phyloP scores from a whole-genome alignment of 805 yeast species.

The Debaryomyces prosopidis region DNA sequence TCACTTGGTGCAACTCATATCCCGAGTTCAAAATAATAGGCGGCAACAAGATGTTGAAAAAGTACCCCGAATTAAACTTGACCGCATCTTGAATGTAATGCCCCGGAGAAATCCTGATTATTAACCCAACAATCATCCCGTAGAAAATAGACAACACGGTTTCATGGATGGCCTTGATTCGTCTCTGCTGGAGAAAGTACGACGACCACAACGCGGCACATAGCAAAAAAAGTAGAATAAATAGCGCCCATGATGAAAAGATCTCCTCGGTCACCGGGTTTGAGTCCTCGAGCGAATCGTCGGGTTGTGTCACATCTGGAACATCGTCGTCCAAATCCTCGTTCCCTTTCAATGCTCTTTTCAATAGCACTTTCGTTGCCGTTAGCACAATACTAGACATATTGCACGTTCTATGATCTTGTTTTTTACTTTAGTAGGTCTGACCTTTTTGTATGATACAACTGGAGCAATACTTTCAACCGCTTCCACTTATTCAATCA shows the following conservation, averaged over 20 bases:
- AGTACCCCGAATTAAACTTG: slow-evolving; percentile 90
- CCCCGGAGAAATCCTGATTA: slow-evolving; percentile 90
- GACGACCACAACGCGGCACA: slow-evolving; percentile 94
- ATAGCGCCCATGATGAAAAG: slow-evolving; percentile 96
- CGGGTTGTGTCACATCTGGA: slow-evolving; percentile 47
- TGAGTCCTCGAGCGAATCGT: slow-evolving; percentile 55
- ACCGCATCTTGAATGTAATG: slow-evolving; percentile 97
- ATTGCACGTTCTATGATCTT: slow-evolving; percentile 1
- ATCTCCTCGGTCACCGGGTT: slow-evolving; percentile 94
- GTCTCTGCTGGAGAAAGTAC: slow-evolving; percentile 84
- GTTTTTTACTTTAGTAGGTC: not conserved
- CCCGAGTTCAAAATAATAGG: slow-evolving; percentile 97
- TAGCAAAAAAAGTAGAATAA: slow-evolving; percentile 75
- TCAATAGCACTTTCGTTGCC: slow-evolving; percentile 27
- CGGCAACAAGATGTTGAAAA: slow-evolving; percentile 90
- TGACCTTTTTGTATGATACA: not conserved
- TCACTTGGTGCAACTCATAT: slow-evolving; percentile 92
- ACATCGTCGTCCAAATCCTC: slow-evolving; percentile 38
- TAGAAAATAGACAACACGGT: slow-evolving; percentile 94
- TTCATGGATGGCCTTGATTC: slow-evolving; percentile 96
- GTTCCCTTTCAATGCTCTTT: slow-evolving; percentile 27
- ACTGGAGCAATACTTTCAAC: not conserved
- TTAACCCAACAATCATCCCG: slow-evolving; percentile 93
- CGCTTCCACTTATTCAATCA: no score
- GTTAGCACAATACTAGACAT: slow-evolving; percentile 29